These are phyloP conservation scores for Globisporangium canariense DNA, from an alignment of 352 stramenopile species.

Conservation along the genomic window DNA sequence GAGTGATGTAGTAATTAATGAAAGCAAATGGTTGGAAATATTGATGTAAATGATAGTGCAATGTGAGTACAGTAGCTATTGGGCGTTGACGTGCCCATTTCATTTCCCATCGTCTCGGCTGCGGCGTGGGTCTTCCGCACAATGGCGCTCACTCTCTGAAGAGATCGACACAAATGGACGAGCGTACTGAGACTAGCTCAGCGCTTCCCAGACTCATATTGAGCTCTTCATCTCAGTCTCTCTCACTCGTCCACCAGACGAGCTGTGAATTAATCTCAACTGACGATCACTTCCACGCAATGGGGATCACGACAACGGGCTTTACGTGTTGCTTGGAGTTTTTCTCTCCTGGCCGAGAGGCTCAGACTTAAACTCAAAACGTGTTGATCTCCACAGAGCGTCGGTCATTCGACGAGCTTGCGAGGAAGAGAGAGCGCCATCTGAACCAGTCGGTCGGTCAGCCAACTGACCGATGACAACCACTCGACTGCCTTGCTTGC, in stretches of 20 bases:
- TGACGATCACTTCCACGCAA: not conserved
- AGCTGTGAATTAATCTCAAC: not conserved
- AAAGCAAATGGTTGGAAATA: not conserved
- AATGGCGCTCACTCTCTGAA: not conserved
- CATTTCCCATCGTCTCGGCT: not conserved
- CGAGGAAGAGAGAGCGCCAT: not conserved
- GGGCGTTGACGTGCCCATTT: conserved; percentile 1
- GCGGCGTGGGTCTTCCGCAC: not conserved
- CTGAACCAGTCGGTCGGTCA: not conserved
- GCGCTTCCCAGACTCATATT: not conserved
- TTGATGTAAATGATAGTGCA: not conserved
- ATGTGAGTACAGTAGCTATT: conserved; percentile 1
- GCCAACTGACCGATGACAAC: not conserved
- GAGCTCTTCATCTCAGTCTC: not conserved
- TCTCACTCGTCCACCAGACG: not conserved
- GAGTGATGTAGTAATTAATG: conserved; percentile 9
- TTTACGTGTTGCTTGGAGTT: not conserved
- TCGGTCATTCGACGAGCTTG: not conserved
- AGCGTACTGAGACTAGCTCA: not conserved
- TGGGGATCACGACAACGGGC: conserved; percentile 1
- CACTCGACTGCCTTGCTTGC: not conserved
- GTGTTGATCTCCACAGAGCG: not conserved
- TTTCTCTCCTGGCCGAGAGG: not conserved
- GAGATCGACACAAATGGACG: not conserved
- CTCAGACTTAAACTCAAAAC: conserved; percentile 27